Percentiles rank a stretch among this genome's conserved stretches.
Conservation (phyloP, 2,329 filamentous ascomycete species). For the Penicillium vulpinum region DNA sequence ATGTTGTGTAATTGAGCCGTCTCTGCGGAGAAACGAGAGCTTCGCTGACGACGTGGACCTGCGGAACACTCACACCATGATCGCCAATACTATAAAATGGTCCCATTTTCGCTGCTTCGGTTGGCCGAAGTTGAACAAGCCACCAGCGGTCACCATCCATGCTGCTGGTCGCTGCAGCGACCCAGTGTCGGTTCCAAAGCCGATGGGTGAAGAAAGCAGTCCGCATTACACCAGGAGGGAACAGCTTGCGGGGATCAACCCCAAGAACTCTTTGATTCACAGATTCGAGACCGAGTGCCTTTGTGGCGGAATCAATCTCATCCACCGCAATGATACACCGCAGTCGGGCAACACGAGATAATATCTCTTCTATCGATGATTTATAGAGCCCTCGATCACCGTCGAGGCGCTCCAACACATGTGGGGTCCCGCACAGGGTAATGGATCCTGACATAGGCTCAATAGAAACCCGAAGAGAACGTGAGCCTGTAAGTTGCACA, state of each 20-base stretch:
- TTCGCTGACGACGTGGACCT: constrained; percentile 33
- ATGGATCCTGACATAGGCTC: constrained; percentile 79
- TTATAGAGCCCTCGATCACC: constrained; percentile 60
- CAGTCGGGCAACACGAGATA: constrained; percentile 39
- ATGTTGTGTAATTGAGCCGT: constrained; percentile 28
- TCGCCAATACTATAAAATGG: constrained; percentile 11
- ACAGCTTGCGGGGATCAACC: constrained; percentile 57
- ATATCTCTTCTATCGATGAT: constrained; percentile 46
- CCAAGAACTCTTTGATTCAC: constrained; percentile 39
- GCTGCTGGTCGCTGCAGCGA: constrained; percentile 68
- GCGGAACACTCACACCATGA: constrained; percentile 20
- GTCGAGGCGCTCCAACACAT: constrained; percentile 60
- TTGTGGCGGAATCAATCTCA: constrained; percentile 40
- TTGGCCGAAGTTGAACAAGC: constrained; percentile 53
- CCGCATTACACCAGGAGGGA: constrained; percentile 64
- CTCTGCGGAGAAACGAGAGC: constrained; percentile 24
- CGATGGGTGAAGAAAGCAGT: constrained; percentile 60
- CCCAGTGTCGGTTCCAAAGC: constrained; percentile 67
- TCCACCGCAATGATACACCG: constrained; percentile 43
- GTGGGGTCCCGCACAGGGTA: constrained; percentile 65
- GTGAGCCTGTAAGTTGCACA: constrained; percentile 67
- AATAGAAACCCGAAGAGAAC: constrained; percentile 63
- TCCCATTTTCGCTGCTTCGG: constrained; percentile 13
- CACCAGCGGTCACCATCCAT: constrained; percentile 77
- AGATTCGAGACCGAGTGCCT: constrained; percentile 40